Evolutionary conservation across 2,329 filamentous ascomycete genomes (phyloP).

Genomic region (Lasiodiplodia theobromae): DNA sequence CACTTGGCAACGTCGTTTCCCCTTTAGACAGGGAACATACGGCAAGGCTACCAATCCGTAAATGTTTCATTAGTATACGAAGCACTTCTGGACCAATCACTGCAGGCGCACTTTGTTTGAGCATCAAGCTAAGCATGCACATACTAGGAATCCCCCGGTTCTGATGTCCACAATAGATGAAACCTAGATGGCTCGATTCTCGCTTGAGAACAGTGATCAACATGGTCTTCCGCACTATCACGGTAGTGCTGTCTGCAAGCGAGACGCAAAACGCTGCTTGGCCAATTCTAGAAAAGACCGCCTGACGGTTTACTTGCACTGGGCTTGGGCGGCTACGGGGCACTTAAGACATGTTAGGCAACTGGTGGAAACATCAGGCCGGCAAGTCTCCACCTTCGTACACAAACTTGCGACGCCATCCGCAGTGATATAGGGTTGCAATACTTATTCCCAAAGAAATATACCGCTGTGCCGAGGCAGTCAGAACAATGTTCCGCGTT

Average conservation of each 20-base stretch:
- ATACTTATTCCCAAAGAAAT: background rate
- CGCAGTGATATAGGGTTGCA: background rate
- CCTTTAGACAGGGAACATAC: background rate
- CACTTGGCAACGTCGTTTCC: conserved; percentile 16
- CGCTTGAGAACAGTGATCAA: background rate
- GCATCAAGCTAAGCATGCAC: background rate
- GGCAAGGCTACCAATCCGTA: background rate
- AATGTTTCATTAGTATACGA: background rate
- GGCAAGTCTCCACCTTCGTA: background rate
- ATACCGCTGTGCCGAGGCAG: conserved; percentile 11
- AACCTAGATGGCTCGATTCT: background rate
- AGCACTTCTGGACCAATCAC: background rate
- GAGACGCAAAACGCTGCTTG: conserved; percentile 12
- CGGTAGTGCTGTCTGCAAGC: background rate
- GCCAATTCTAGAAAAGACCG: background rate
- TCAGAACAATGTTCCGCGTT: background rate
- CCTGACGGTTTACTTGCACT: background rate
- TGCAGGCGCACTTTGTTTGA: background rate
- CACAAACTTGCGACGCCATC: background rate
- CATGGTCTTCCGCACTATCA: background rate
- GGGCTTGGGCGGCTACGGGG: background rate
- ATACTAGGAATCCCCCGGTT: background rate
- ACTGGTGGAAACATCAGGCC: background rate
- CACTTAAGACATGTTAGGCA: background rate
- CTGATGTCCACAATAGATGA: conserved; percentile 11